Percentiles rank a stretch among this genome's conserved stretches.
phyloP scores from a whole-genome alignment of 768 basidiomycete species.

The Multifurca ochricompacta region DNA sequence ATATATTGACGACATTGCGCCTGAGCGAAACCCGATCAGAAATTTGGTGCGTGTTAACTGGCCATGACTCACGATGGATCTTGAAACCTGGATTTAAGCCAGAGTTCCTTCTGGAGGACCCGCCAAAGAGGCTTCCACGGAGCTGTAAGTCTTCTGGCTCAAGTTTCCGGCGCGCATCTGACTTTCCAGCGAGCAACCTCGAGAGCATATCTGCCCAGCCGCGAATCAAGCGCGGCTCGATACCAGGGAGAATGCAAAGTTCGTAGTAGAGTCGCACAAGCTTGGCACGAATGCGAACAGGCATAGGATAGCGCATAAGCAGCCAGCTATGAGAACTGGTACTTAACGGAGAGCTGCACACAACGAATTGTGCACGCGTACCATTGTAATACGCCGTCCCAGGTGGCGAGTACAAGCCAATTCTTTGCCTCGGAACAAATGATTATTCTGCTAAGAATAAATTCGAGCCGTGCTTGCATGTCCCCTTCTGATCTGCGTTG shows the following conservation, averaged over 20 bases:
- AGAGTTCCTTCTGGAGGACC: slow-evolving; percentile 62
- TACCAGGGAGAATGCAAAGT: slow-evolving; percentile 64
- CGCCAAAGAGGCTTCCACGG: slow-evolving; percentile 76
- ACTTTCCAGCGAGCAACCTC: slow-evolving; percentile 59
- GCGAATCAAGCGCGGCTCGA: slow-evolving; percentile 62
- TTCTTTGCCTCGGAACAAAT: slow-evolving; percentile 68
- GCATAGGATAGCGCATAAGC: slow-evolving; percentile 71
- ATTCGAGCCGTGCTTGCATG: slow-evolving; percentile 63
- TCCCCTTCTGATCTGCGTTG: slow-evolving; percentile 60
- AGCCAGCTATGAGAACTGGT: slow-evolving; percentile 50
- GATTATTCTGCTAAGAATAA: slow-evolving; percentile 59
- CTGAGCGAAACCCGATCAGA: slow-evolving; percentile 3
- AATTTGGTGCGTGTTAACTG: background rate
- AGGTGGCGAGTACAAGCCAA: slow-evolving; percentile 65
- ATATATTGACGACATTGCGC: slow-evolving; percentile 62
- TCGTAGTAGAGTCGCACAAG: slow-evolving; percentile 74
- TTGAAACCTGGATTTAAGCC: slow-evolving; percentile 56
- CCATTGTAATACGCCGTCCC: slow-evolving; percentile 80
- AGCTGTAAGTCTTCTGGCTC: slow-evolving; percentile 60
- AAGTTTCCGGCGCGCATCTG: slow-evolving; percentile 57
- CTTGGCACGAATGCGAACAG: slow-evolving; percentile 58
- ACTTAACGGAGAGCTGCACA: background rate
- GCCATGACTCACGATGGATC: slow-evolving; percentile 45
- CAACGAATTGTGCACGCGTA: slow-evolving; percentile 25
- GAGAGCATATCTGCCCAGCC: slow-evolving; percentile 76